Percentiles rank a stretch among this genome's conserved stretches.
These are phyloP conservation scores for Aspergillus sp. DNA, from an alignment of 2,329 filamentous ascomycete genomes.

Conservation along the genomic window DNA sequence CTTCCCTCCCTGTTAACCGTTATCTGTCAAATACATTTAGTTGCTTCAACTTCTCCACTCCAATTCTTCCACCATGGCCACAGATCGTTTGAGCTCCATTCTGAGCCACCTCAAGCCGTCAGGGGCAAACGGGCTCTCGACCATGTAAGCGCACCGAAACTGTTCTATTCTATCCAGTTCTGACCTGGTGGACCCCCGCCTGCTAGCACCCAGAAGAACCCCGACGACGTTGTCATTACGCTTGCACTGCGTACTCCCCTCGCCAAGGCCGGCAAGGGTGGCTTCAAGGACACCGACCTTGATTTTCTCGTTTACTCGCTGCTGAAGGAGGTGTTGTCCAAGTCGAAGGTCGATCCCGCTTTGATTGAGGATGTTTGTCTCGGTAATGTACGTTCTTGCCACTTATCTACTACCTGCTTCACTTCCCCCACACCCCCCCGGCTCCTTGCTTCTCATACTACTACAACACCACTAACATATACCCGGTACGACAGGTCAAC, in stretches of 20 bases:
- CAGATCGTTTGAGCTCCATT: slow-evolving; percentile 82
- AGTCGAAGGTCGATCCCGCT: slow-evolving; percentile 73
- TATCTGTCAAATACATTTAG: not conserved
- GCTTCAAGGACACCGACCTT: slow-evolving; percentile 89
- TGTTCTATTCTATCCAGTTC: slow-evolving; percentile 4
- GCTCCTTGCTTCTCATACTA: slow-evolving; percentile 10
- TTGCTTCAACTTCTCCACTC: not conserved
- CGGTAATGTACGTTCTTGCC: slow-evolving; percentile 69
- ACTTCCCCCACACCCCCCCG: not conserved
- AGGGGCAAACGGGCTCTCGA: slow-evolving; percentile 66
- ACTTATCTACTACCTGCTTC: not conserved
- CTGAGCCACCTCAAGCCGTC: slow-evolving; percentile 71
- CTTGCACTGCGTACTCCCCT: slow-evolving; percentile 86
- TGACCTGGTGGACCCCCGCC: slow-evolving; percentile 8
- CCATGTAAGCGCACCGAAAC: slow-evolving; percentile 64
- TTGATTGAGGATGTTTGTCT: slow-evolving; percentile 87
- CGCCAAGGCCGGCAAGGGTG: slow-evolving; percentile 84
- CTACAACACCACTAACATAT: slow-evolving; percentile 1
- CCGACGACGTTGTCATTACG: slow-evolving; percentile 96
- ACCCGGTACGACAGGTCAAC: slow-evolving; percentile 56
- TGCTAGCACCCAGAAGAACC: slow-evolving; percentile 79
- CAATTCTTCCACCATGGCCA: slow-evolving; percentile 60
- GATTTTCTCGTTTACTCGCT: slow-evolving; percentile 84
- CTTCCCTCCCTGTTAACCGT: not conserved
- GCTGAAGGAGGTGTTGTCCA: slow-evolving; percentile 71